Evolutionary conservation across 371 early-diverging fungal genomes (phyloP), one percentile per base, ranked within the genome.

Genomic region (Mucor ambiguus): DNA sequence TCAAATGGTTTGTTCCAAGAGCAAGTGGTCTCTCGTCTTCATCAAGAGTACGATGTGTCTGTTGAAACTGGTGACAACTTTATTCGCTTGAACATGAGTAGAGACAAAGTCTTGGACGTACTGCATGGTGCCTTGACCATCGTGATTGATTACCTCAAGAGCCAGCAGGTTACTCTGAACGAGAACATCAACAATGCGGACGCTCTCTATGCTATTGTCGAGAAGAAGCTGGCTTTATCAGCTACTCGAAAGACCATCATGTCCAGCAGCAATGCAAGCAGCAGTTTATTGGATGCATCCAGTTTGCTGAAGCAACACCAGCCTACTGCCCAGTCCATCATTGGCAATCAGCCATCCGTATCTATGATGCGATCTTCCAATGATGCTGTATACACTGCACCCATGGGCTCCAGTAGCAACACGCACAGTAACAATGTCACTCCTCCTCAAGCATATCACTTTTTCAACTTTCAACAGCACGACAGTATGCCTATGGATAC

Each of bases 91-190:
- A 32, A 35, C 5, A 56, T 62, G 59, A 68, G 52, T 1, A 54
- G 30, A 26, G 66, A 62, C 33, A 64, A 68, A 16, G 29, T 72
- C 0, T 11, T 38, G 14, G 26, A 24, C 1, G 33, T 10, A 7
- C 37, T 72, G 7, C 60, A 48, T n/a, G 59, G 48, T 12, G 67
- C 70, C 16, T 56, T 75, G 10, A 22, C 33, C 0, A 30, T 55
- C 3, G 32, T 67, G 0, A 67, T 67, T 43, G 64, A 55, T 9
- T 67, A 59, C 35, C 60, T 75, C 9, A 59, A 67, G 10, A 43
- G 29, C 2, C 66, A 72, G 18, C 14, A 72, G 7, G 58, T 75
- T 1, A 10, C 24, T 0, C 12, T 72, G 10, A 61, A 68, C 49
- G 67, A 69, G 26, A 29, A 56, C 16, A 29, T 26, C 11, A 52